A percentile compares a stretch with the other conserved stretches of the same genome.
Evolutionary conservation across 495 filamentous ascomycete species (phyloP).

Genomic region (Podospora pseudocomata): DNA sequence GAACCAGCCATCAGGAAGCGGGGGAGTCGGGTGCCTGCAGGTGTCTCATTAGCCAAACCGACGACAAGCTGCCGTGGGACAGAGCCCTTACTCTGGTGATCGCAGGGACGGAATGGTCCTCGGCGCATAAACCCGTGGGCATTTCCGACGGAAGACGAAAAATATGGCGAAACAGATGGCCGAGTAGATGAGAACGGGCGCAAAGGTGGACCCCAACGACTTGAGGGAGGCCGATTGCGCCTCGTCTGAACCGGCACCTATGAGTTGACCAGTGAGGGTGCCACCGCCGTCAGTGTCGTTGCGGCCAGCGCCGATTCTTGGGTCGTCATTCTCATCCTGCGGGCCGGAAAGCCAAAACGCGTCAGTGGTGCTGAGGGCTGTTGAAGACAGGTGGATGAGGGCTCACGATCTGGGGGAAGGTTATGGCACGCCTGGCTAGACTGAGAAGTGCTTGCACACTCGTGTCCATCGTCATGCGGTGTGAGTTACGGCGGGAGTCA

Average conservation of each 20-base stretch:
- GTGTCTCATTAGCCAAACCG: constrained; percentile 21
- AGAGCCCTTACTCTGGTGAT: constrained; percentile 26
- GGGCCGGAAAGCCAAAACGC: background rate
- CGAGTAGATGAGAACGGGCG: constrained; percentile 45
- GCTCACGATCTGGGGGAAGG: background rate
- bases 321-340: constrained; percentile 29
- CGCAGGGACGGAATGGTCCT: constrained; percentile 28
- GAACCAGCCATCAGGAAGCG: constrained; percentile 62
- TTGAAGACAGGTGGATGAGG: constrained; percentile 1
- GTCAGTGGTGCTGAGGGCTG: background rate
- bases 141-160: constrained; percentile 28
- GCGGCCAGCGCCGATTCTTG: constrained; percentile 30
- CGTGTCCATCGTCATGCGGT: constrained; percentile 10
- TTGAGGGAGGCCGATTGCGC: constrained; percentile 25
- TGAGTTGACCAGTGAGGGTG: constrained; percentile 21
- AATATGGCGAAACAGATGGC: constrained; percentile 34
- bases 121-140: constrained; percentile 35
- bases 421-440: background rate
- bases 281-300: constrained; percentile 26
- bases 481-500: background rate
- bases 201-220: constrained; percentile 49
- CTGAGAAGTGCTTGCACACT: background rate
- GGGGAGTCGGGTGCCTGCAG: constrained; percentile 58
- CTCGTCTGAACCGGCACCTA: constrained; percentile 6
- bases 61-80: background rate